Evolutionary conservation across 352 stramenopile species (phyloP).

Genomic region (Globisporangium lucens): DNA sequence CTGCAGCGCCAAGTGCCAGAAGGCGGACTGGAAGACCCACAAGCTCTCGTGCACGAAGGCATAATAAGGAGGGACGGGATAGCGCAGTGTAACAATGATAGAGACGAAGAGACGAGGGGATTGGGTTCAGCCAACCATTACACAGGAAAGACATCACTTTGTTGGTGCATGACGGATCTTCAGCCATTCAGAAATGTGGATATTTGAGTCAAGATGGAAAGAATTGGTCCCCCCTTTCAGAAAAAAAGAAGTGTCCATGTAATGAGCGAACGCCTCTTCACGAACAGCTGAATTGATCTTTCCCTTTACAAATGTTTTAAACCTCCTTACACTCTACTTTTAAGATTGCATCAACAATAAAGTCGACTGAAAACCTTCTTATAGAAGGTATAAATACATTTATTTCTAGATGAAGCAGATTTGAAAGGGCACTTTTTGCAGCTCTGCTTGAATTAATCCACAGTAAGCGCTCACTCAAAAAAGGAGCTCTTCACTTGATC

Average conservation of each 20-base stretch:
- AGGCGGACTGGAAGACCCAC: conserved; percentile 81
- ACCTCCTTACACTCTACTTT: not conserved
- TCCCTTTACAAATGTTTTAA: not conserved
- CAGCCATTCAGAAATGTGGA: not conserved
- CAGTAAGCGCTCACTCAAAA: not conserved
- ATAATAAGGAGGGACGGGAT: conserved; percentile 5
- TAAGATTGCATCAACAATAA: not conserved
- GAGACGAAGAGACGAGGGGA: not conserved
- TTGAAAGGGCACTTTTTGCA: not conserved
- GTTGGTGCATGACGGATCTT: not conserved
- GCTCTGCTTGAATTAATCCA: not conserved
- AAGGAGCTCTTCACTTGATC: not conserved
- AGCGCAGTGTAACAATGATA: conserved; percentile 1
- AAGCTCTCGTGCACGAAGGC: conserved; percentile 54
- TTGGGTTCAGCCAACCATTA: not conserved
- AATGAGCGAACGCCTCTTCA: not conserved
- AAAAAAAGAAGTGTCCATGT: not conserved
- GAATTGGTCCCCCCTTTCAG: not conserved
- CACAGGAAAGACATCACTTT: not conserved
- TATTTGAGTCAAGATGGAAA: not conserved
- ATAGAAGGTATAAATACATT: not conserved
- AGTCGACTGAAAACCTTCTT: not conserved
- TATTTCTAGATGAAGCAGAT: not conserved
- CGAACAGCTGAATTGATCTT: not conserved
- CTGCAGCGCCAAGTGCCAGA: conserved; percentile 80